These are phyloP conservation scores for Paramecium pentaurelia DNA, from an alignment of 73 alveolate genomes.

Conservation along the genomic window DNA sequence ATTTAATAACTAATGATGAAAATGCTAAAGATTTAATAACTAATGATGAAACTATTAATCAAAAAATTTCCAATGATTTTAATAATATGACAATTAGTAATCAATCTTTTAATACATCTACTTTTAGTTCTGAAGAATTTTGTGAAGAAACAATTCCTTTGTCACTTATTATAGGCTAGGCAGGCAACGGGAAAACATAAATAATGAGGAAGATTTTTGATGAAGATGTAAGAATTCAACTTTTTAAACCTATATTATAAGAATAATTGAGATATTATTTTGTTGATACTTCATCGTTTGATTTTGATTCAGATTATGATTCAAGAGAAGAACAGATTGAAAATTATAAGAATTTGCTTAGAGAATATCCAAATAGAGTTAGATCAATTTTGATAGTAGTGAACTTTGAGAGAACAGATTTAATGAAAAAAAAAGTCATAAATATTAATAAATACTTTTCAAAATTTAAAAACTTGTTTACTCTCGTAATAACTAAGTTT, in stretches of 20 bases:
- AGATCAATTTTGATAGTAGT: not conserved
- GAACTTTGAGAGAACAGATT: not conserved
- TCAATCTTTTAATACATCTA: too few species aligned
- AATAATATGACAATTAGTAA: too few species aligned
- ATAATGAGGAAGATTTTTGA: not conserved
- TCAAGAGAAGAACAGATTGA: not conserved
- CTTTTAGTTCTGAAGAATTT: not conserved
- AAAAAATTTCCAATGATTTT: too few species aligned
- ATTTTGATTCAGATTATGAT: not conserved
- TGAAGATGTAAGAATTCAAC: not conserved
- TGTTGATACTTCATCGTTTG: not conserved
- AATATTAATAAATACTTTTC: not conserved
- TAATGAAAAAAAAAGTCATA: not conserved
- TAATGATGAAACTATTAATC: too few species aligned
- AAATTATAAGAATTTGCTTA: not conserved
- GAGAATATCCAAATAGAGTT: not conserved
- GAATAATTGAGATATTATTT: not conserved
- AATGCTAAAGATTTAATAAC: too few species aligned
- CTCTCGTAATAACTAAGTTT: not conserved
- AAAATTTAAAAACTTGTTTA: not conserved
- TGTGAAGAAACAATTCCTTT: not conserved
- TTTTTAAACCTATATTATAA: not conserved
- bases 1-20: too few species aligned
- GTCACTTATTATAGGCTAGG: not conserved
- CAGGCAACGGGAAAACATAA: not conserved